Conservation (phyloP, 2,329 filamentous ascomycete species). For the Penicillium sp. region DNA sequence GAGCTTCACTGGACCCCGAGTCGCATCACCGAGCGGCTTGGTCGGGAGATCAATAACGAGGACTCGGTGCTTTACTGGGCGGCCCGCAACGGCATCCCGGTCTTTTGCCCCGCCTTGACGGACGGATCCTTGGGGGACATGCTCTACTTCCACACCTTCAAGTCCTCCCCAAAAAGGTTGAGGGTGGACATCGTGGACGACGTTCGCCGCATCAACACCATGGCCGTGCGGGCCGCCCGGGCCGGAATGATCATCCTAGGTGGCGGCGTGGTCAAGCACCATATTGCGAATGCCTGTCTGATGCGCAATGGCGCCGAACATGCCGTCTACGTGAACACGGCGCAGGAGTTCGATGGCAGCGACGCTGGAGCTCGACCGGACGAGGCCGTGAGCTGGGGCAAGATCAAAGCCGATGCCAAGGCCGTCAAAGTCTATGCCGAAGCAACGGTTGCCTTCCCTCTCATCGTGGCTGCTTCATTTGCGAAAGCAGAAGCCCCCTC, state of each 20-base stretch:
- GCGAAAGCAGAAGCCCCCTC: conserved; percentile 43
- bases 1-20: conserved; percentile 90
- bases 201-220: conserved; percentile 88
- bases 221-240: conserved; percentile 81
- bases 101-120: conserved; percentile 94
- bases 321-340: conserved; percentile 97
- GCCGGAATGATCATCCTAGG: conserved; percentile 95
- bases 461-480: conserved; percentile 69
- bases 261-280: conserved; percentile 94
- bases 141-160: conserved; percentile 98
- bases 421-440: conserved; percentile 81
- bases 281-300: conserved; percentile 94
- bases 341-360: conserved; percentile 94
- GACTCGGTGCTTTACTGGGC: conserved; percentile 96
- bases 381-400: conserved; percentile 97
- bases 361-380: conserved; percentile 94
- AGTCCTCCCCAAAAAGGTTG: conserved; percentile 76
- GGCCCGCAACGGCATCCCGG: conserved; percentile 92
- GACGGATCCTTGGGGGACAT: conserved; percentile 96
- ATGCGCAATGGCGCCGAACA: conserved; percentile 98
- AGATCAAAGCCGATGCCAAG: conserved; percentile 87
- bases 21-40: conserved; percentile 85
- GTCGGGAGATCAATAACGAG: conserved; percentile 92
- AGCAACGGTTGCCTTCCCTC: conserved; percentile 66
- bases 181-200: conserved; percentile 91